phyloP scores from a whole-genome alignment of 352 stramenopile species.

The Phytophthora sp. region DNA sequence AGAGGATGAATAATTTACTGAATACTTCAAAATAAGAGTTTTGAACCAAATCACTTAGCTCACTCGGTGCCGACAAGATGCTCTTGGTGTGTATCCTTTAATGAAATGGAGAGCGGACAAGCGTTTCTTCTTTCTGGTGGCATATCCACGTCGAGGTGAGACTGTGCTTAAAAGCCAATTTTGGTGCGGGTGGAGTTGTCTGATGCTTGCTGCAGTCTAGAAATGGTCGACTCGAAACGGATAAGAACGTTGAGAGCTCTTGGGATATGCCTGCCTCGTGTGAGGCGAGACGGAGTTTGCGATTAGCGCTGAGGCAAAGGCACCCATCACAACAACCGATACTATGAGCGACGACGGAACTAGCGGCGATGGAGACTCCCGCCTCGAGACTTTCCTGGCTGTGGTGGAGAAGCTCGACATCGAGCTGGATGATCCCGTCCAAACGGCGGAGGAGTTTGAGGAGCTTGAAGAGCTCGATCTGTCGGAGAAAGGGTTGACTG shows the following conservation, averaged over 20 bases:
- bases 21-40: slow-evolving; percentile 32
- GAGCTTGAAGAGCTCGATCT: slow-evolving; percentile 84
- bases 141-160: background rate
- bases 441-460: slow-evolving; percentile 67
- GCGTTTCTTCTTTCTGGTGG: background rate
- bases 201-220: background rate
- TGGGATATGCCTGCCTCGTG: slow-evolving; percentile 8
- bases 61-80: too few relatives aligned
- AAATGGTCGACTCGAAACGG: slow-evolving; percentile 20
- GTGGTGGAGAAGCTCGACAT: slow-evolving; percentile 76
- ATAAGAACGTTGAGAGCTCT: slow-evolving; percentile 10
- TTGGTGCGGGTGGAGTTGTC: slow-evolving; percentile 3
- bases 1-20: slow-evolving; percentile 24
- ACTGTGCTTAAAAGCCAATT: slow-evolving; percentile 17
- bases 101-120: background rate
- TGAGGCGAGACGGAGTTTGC: slow-evolving; percentile 14
- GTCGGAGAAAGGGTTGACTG: slow-evolving; percentile 71
- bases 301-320: slow-evolving; percentile 14
- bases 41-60: slow-evolving; percentile 17
- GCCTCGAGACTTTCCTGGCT: slow-evolving; percentile 55
- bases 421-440: slow-evolving; percentile 70
- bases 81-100: background rate
- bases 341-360: slow-evolving; percentile 61
- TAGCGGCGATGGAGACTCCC: slow-evolving; percentile 31
- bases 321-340: slow-evolving; percentile 4